phyloP scores from a whole-genome alignment of 1,139 yeast genomes.

The Diutina neorugosa region DNA sequence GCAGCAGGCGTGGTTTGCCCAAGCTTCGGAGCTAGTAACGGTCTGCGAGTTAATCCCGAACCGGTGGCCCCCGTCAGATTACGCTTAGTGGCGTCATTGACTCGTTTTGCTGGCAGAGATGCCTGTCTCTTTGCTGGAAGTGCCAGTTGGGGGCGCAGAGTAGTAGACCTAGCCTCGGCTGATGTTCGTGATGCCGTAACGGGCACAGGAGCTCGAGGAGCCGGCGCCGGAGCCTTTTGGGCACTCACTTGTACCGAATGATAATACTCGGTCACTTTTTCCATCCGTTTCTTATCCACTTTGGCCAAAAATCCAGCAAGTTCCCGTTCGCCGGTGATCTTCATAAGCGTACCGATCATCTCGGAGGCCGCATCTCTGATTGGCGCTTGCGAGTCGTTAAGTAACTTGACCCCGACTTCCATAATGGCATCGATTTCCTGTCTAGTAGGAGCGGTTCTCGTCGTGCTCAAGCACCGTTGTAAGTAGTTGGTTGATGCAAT shows the following conservation, averaged over 20 bases:
- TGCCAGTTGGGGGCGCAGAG: not conserved
- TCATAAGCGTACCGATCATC: slow-evolving; percentile 72
- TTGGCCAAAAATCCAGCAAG: slow-evolving; percentile 48
- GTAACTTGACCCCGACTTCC: slow-evolving; percentile 43
- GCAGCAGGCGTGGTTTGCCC: not conserved
- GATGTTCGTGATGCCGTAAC: not conserved
- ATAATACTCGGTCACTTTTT: slow-evolving; percentile 50
- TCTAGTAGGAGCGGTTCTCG: slow-evolving; percentile 36
- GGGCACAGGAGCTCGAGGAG: not conserved
- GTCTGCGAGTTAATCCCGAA: not conserved
- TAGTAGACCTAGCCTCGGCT: not conserved
- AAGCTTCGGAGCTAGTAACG: not conserved
- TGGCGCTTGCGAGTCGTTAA: slow-evolving; percentile 77
- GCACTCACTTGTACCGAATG: slow-evolving; percentile 47
- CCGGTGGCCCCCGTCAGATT: not conserved
- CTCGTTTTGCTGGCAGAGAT: slow-evolving; percentile 49
- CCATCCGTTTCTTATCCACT: slow-evolving; percentile 62
- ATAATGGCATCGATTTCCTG: slow-evolving; percentile 47
- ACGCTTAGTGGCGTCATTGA: slow-evolving; percentile 13
- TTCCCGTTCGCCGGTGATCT: slow-evolving; percentile 65
- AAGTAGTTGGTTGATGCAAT: slow-evolving; percentile 57
- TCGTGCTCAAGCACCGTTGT: slow-evolving; percentile 47
- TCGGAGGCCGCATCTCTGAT: slow-evolving; percentile 73
- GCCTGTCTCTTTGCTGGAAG: slow-evolving; percentile 38
- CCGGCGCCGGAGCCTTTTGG: slow-evolving; percentile 6